phyloP scores from a whole-genome alignment of 1,284 basidiomycete genomes.

The Trichosporon sp. region DNA sequence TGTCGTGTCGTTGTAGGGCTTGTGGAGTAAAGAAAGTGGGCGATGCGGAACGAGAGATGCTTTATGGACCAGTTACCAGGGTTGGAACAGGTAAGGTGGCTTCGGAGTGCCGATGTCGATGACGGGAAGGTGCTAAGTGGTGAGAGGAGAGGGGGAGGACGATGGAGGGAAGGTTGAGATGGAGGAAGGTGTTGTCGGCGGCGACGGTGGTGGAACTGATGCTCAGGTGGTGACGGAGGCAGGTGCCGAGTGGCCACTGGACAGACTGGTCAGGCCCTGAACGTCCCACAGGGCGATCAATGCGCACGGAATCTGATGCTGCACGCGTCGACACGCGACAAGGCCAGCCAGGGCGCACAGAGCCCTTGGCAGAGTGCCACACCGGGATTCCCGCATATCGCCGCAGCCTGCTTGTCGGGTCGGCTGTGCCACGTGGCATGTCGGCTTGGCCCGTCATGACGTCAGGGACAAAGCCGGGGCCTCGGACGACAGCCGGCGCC shows the following conservation, averaged over 20 bases:
- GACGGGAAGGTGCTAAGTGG: background rate
- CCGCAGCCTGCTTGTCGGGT: background rate
- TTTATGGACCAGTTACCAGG: background rate
- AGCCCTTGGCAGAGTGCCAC: background rate
- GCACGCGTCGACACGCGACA: background rate
- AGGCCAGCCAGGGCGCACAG: no score
- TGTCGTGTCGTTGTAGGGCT: background rate
- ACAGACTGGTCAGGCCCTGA: background rate
- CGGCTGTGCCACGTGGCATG: background rate
- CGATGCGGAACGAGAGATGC: background rate
- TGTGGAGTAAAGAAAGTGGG: conserved; percentile 4
- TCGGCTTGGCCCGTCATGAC: background rate
- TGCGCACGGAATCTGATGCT: background rate
- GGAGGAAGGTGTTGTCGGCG: conserved; percentile 3
- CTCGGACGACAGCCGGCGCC: background rate
- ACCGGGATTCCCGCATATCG: background rate
- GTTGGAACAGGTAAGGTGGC: conserved; percentile 6
- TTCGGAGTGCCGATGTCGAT: background rate
- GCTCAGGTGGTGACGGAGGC: background rate
- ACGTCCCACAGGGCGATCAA: background rate
- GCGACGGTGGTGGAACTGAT: background rate
- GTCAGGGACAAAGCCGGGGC: background rate
- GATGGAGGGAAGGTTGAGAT: background rate
- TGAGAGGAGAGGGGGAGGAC: background rate
- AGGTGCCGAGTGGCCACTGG: background rate